Percentiles rank a stretch among this genome's conserved stretches.
Conservation (phyloP, 2,329 filamentous ascomycete genomes). For the Lanzia echinophila region DNA sequence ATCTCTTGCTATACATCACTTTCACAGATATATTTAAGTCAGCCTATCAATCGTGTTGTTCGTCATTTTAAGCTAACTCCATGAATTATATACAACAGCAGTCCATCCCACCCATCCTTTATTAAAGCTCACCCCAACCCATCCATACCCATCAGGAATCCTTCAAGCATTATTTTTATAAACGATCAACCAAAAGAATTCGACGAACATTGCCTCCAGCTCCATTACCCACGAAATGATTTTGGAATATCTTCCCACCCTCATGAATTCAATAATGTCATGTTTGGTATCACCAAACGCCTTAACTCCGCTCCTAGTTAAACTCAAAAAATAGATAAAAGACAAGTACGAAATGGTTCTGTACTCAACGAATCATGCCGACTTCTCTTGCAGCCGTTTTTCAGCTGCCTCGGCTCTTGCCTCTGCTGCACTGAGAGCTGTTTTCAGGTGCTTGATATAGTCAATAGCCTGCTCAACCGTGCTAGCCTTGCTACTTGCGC, state of each 20-base stretch:
- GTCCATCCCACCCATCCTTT: neutral
- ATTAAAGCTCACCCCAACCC: neutral
- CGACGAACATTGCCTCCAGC: neutral
- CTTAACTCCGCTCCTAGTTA: neutral
- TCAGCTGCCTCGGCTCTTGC: constrained; percentile 43
- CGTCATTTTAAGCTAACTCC: neutral
- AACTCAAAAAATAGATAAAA: neutral
- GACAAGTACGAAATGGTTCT: neutral
- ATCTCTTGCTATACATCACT: no score
- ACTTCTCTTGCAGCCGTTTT: constrained; percentile 18
- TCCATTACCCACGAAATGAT: neutral
- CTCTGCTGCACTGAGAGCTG: constrained; percentile 61
- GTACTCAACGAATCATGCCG: neutral
- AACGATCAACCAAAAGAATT: neutral
- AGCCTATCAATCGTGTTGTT: neutral
- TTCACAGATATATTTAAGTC: neutral
- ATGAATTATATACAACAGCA: neutral
- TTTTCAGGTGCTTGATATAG: constrained; percentile 81
- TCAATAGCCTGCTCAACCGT: constrained; percentile 97
- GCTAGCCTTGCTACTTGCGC: constrained; percentile 84
- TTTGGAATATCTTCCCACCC: neutral
- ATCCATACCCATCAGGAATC: neutral
- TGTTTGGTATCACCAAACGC: constrained; percentile 11
- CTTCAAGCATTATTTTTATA: neutral
- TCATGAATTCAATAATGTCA: constrained; percentile 2